A percentile compares a stretch with the other conserved stretches of the same genome.
Conservation (phyloP, 768 basidiomycete species). For the Grammothele lineata region DNA sequence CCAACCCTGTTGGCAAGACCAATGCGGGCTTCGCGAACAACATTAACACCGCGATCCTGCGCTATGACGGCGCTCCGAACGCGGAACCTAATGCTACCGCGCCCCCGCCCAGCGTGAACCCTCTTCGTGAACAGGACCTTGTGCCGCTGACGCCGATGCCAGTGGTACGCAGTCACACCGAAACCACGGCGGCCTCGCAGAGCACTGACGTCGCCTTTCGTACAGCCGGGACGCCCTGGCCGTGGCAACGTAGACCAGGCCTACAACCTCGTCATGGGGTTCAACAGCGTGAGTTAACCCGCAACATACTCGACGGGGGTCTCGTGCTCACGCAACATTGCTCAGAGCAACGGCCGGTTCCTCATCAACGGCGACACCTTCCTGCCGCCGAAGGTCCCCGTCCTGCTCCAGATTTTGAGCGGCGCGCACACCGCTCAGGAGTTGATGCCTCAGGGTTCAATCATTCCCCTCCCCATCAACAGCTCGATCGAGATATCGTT, state of each 20-base stretch:
- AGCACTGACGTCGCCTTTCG: too few species aligned
- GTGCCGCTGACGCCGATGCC: slow-evolving; percentile 20
- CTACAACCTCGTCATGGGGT: slow-evolving; percentile 20
- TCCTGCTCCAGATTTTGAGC: slow-evolving; percentile 46
- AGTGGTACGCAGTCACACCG: slow-evolving; percentile 19
- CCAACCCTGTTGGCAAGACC: not conserved
- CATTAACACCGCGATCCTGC: slow-evolving; percentile 41
- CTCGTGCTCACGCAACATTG: not conserved
- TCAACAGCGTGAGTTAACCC: too few species aligned
- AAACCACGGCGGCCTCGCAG: too few species aligned
- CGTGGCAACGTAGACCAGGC: slow-evolving; percentile 20
- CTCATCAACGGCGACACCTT: slow-evolving; percentile 30
- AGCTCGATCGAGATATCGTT: slow-evolving; percentile 41
- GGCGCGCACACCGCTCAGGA: slow-evolving; percentile 36
- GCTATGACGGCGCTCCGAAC: slow-evolving; percentile 36
- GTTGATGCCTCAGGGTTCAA: slow-evolving; percentile 37
- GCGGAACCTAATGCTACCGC: slow-evolving; percentile 35
- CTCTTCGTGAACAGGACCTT: slow-evolving; percentile 12
- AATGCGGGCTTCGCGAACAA: slow-evolving; percentile 23
- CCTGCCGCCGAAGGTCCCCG: slow-evolving; percentile 37
- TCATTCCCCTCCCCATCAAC: slow-evolving; percentile 43
- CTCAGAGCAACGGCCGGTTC: slow-evolving; percentile 14
- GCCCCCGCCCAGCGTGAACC: not conserved
- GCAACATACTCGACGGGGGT: slow-evolving; percentile 1
- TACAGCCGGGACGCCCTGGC: slow-evolving; percentile 19